Evolutionary conservation across 2,329 filamentous ascomycete genomes (phyloP).

Genomic region (Phyllachora maydis): DNA sequence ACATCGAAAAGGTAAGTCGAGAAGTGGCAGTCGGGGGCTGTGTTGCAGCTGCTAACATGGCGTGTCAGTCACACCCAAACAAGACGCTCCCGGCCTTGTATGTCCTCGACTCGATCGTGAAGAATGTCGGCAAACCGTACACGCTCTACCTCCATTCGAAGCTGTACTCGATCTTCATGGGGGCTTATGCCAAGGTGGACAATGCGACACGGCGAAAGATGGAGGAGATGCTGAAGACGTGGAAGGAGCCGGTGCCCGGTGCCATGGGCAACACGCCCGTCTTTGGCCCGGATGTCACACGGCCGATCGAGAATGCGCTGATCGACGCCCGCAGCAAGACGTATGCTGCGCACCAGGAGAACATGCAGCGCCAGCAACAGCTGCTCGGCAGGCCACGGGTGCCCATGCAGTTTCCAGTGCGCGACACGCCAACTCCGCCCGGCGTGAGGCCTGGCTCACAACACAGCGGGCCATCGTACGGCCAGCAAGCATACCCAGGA

Average conservation of each 20-base stretch:
- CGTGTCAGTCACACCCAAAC: conserved; percentile 52
- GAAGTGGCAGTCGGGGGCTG: too few relatives aligned
- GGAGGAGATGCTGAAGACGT: conserved; percentile 94
- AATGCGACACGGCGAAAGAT: conserved; percentile 67
- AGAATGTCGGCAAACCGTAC: conserved; percentile 96
- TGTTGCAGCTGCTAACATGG: background rate
- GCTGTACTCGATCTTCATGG: conserved; percentile 90
- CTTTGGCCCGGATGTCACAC: conserved; percentile 69
- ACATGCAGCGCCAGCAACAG: conserved; percentile 33
- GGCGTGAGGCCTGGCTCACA: conserved; percentile 16
- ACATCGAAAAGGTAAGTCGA: conserved; percentile 77
- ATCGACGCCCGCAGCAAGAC: conserved; percentile 55
- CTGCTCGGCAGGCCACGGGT: conserved; percentile 27
- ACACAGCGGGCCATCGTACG: too few relatives aligned
- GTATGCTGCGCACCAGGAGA: conserved; percentile 35
- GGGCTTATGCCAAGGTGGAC: conserved; percentile 82
- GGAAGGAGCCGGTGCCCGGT: conserved; percentile 91
- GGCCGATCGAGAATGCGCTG: conserved; percentile 82
- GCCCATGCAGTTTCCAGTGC: conserved; percentile 36
- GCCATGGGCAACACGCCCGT: conserved; percentile 86
- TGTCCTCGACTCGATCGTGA: conserved; percentile 93
- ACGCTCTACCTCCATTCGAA: conserved; percentile 86
- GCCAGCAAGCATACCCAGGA: too few relatives aligned
- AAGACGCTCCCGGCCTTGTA: conserved; percentile 94
- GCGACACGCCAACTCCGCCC: conserved; percentile 58